Evolutionary conservation across 441 rosid species (phyloP), one percentile per base, ranked within the genome.

Genomic region (Cnidoscolus chayamansa): DNA sequence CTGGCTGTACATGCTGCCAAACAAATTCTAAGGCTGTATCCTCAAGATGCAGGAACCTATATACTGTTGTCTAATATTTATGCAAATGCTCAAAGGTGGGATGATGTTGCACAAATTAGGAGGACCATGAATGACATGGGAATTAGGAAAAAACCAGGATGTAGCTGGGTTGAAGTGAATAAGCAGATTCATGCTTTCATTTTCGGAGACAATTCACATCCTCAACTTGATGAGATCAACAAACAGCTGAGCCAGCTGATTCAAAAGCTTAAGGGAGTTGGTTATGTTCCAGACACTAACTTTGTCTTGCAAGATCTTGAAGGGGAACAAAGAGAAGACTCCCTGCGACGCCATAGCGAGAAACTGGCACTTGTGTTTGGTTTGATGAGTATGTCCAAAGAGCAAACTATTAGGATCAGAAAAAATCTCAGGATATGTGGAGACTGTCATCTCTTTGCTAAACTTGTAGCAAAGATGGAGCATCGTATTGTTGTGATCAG

Each of bases 391-490:
- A 77, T 88, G 77, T 72, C 90, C 2, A 20, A 0, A 8, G 86
- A 47, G 67, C 88, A 82, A 54, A 80, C 80, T 20, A 84, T 91
- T 75, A 81, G 92, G 78, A 87, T 88, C 67, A 84, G 90, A 55
- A 91, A 89, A 80, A 89, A 89, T 76, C 83, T 89, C 68, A 88
- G 93, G 74, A 91, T 91, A 45, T 91, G 94, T 20, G 91, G 97
- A 10, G 89, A 90, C 51, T 90, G 92, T 75, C 96, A 87, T 77
- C 80, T 77, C 50, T 88, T 90, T 45, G 82, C 81, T 60, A 88
- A 88, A 78, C 88, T 90, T 56, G 78, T 75, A 0, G 73, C 93
- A 1, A 87, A 87, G 80, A 67, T 80, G 73, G 92, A 88, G 77
- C 30, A 58, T 58, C 62, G 86, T 2, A 45, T 47, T 16, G 78